Percentiles rank a stretch among this genome's conserved stretches.
These are phyloP conservation scores for Microbotryum violaceum DNA, from an alignment of 1,284 basidiomycete genomes.

Conservation along the genomic window DNA sequence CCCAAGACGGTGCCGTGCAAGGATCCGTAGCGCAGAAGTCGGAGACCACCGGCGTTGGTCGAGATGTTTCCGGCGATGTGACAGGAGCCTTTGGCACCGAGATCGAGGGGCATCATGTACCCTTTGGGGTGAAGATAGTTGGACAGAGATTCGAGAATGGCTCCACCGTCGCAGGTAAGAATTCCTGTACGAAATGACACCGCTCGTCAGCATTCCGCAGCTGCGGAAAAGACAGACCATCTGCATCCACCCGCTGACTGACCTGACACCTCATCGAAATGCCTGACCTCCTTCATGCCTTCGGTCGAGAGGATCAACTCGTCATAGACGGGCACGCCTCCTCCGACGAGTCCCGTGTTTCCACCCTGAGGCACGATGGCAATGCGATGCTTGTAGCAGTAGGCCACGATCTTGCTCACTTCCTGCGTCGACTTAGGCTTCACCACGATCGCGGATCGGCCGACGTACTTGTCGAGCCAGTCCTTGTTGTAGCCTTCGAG, in stretches of 20 bases:
- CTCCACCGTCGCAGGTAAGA: slow-evolving; percentile 69
- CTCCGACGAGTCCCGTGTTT: slow-evolving; percentile 96
- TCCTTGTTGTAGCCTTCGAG: slow-evolving; percentile 79
- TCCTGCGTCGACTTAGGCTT: slow-evolving; percentile 82
- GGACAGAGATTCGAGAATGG: slow-evolving; percentile 84
- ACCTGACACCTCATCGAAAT: slow-evolving; percentile 89
- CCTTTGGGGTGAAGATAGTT: slow-evolving; percentile 79
- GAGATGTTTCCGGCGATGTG: slow-evolving; percentile 97
- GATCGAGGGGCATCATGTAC: slow-evolving; percentile 94
- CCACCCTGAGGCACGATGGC: slow-evolving; percentile 95
- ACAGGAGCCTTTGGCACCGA: slow-evolving; percentile 98
- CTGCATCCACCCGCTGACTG: slow-evolving; percentile 24
- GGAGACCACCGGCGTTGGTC: slow-evolving; percentile 93
- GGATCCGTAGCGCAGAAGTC: slow-evolving; percentile 88
- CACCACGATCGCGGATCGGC: slow-evolving; percentile 72
- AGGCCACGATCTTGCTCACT: slow-evolving; percentile 72
- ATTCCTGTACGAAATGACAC: slow-evolving; percentile 42
- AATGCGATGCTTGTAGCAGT: slow-evolving; percentile 69
- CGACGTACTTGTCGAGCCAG: slow-evolving; percentile 96
- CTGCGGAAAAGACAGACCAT: no score
- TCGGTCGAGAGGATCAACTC: slow-evolving; percentile 79
- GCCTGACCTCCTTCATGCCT: slow-evolving; percentile 76
- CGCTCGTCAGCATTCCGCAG: neutral
- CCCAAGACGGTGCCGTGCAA: slow-evolving; percentile 92
- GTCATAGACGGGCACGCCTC: slow-evolving; percentile 80